Conservation (phyloP, 2,329 filamentous ascomycete genomes). For the Orbilia quercus region DNA sequence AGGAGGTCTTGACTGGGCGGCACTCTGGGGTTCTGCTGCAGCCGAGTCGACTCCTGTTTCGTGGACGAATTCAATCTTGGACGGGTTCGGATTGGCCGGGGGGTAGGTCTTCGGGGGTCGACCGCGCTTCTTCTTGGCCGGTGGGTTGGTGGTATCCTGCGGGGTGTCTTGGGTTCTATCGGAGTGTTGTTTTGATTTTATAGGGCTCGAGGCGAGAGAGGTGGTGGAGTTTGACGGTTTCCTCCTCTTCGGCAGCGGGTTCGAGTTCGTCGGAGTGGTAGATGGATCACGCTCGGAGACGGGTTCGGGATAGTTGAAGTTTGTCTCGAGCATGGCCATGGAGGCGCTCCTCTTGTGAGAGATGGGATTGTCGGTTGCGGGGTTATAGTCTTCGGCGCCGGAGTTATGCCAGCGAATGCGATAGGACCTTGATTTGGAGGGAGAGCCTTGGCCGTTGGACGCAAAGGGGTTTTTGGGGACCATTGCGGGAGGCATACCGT, state of each 20-base stretch:
- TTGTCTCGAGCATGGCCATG: constrained; percentile 36
- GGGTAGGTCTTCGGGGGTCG: constrained; percentile 49
- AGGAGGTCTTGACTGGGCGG: neutral
- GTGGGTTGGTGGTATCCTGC: constrained; percentile 7
- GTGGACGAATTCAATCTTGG: constrained; percentile 41
- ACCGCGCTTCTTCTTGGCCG: constrained; percentile 43
- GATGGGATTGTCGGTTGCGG: constrained; percentile 8
- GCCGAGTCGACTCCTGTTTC: constrained; percentile 26
- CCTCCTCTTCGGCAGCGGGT: constrained; percentile 39
- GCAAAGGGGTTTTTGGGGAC: constrained; percentile 31
- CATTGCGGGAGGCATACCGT: constrained; percentile 20
- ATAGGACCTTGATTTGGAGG: constrained; percentile 35
- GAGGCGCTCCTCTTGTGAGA: constrained; percentile 31
- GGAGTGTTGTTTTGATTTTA: constrained; percentile 24
- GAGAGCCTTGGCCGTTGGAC: constrained; percentile 21
- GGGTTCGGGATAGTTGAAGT: constrained; percentile 18
- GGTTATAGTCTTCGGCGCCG: constrained; percentile 47
- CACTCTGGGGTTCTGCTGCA: constrained; percentile 8
- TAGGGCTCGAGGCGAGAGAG: constrained; percentile 43
- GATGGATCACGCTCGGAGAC: constrained; percentile 11
- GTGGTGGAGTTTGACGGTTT: constrained; percentile 46
- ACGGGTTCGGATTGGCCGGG: constrained; percentile 21
- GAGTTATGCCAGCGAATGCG: constrained; percentile 53
- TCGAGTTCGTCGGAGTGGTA: constrained; percentile 18
- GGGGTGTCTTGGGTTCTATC: constrained; percentile 11